These are phyloP conservation scores for Leccinum subrobustum DNA, from an alignment of 1,284 basidiomycete genomes.

Conservation along the genomic window DNA sequence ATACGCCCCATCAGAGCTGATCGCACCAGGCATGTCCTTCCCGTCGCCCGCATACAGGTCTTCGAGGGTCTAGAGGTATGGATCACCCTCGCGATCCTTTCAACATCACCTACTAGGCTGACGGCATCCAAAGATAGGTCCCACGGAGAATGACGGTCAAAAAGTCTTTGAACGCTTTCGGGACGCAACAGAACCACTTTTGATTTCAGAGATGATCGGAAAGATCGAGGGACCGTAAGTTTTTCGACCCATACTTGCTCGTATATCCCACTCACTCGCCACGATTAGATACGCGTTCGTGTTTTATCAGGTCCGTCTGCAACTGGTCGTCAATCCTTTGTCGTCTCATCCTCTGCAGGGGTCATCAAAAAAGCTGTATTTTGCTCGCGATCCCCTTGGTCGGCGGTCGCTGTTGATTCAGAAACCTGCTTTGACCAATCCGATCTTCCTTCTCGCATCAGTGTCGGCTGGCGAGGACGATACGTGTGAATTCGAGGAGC, in stretches of 20 bases:
- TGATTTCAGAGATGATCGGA: conserved; percentile 53
- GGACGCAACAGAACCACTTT: conserved; percentile 38
- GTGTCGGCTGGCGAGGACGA: conserved; percentile 53
- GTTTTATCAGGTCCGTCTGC: conserved; percentile 64
- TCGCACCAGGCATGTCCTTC: neutral
- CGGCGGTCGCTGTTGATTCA: conserved; percentile 85
- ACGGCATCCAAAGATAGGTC: conserved; percentile 39
- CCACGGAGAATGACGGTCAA: conserved; percentile 76
- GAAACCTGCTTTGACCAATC: conserved; percentile 44
- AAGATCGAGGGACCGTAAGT: conserved; percentile 87
- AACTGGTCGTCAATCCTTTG: neutral
- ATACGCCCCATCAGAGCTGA: neutral
- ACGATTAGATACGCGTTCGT: conserved; percentile 76
- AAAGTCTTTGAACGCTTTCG: conserved; percentile 60
- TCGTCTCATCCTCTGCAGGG: conserved; percentile 37
- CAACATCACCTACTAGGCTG: neutral
- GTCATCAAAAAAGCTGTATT: conserved; percentile 55
- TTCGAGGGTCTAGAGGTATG: conserved; percentile 73
- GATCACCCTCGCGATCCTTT: neutral
- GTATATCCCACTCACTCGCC: neutral
- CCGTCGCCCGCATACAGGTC: conserved; percentile 44
- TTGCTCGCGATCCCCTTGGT: conserved; percentile 88
- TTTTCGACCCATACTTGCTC: conserved; percentile 1
- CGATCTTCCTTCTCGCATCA: conserved; percentile 64
- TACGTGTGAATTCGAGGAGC: conserved; percentile 55